Evolutionary conservation across 2,329 filamentous ascomycete genomes (phyloP), one percentile per base, ranked within the genome.

Genomic region (Didymellaceae sp.): DNA sequence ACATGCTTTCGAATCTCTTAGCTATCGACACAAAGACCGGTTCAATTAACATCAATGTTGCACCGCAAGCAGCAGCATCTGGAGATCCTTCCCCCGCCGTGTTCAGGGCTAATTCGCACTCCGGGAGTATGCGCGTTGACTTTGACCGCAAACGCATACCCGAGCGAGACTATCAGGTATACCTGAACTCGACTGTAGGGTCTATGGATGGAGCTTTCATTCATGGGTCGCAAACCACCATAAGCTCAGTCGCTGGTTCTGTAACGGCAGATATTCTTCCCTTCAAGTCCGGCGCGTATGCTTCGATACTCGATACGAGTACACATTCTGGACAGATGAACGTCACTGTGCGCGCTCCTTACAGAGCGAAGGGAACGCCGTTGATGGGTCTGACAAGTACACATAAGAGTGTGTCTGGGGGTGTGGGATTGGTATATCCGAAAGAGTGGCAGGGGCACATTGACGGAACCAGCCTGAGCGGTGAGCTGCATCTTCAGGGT

Each of bases 371-470:
- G 49, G 58, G 59, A 0, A 38, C 63, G 5, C 54, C 58, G 1
- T 60, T 75, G 52, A 59, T 40, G 1, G 61, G 64, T 2, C 42
- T 77, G 11, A 56, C 55, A 1, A 73, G 71, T 18, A 55, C 57
- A 6, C 76, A 78, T 34, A 72, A 66, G 25, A 72, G 62, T 20
- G 58, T 59, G 2, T 74, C 71, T 3, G 68, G 74, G 3, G 63
- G 59, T 1, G 33, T 78, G 7, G 58, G 69, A 7, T 41, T 78
- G 6, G 55, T 55, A 1, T 78, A 78, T 51, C 75, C 76, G 4
- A 60, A 73, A 26, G 70, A 73, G 42, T 78, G 76, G 76, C 69
- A 73, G 33, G 76, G 76, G 5, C 53, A 57, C 22, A 58, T 78
- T 1, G 64, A 73, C 16, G 76, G 70, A 1, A 65, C 62, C 16